Conservation (phyloP, 2,329 filamentous ascomycete genomes). For the Clarireedia sp. region DNA sequence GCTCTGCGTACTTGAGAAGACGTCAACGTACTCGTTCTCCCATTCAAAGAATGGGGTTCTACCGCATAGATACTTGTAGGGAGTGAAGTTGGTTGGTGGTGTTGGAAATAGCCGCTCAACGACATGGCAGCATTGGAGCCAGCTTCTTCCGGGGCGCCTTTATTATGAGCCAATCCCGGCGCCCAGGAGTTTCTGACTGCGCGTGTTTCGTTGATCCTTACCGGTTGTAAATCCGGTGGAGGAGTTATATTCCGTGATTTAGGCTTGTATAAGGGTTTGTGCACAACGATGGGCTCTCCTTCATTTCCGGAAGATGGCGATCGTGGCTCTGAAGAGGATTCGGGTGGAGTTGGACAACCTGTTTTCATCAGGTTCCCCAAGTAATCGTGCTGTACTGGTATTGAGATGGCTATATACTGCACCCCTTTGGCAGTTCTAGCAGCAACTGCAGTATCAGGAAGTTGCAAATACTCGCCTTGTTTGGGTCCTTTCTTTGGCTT, state of each 20-base stretch:
- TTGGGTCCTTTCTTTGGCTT: constrained; percentile 28
- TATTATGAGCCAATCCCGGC: background rate
- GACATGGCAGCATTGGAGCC: constrained; percentile 8
- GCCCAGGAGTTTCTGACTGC: background rate
- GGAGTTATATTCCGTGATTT: background rate
- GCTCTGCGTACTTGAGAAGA: background rate
- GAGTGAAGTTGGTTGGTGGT: background rate
- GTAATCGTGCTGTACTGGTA: constrained; percentile 44
- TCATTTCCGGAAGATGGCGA: constrained; percentile 24
- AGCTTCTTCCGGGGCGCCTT: constrained; percentile 3
- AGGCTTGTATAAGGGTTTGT: no score
- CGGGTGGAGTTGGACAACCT: background rate
- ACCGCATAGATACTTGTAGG: background rate
- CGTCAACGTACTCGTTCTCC: background rate
- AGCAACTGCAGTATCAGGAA: constrained; percentile 49
- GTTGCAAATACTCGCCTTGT: constrained; percentile 29
- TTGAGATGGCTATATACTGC: constrained; percentile 53
- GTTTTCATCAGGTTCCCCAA: constrained; percentile 23
- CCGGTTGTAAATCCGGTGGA: background rate
- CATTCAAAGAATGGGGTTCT: background rate
- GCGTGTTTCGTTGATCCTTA: background rate
- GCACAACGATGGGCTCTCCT: background rate
- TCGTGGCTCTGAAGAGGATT: constrained; percentile 9
- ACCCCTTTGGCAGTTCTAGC: constrained; percentile 45
- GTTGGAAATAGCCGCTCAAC: constrained; percentile 11